Evolutionary conservation across 2,329 filamentous ascomycete genomes (phyloP).

Genomic region (Xylaria sp.): DNA sequence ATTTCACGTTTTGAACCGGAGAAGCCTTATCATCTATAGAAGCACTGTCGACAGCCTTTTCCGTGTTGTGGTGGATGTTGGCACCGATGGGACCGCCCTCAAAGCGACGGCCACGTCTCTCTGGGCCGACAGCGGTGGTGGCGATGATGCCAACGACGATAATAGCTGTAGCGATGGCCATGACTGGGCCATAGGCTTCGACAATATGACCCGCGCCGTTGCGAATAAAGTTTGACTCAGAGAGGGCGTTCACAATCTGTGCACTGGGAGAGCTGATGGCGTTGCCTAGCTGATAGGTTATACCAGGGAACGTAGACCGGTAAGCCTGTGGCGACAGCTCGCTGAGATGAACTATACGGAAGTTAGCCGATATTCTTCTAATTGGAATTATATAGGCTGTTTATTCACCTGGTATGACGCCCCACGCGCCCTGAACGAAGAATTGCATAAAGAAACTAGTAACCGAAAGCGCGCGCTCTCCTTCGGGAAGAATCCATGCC

Average conservation of each 20-base stretch:
- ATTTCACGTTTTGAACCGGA: slow-evolving; percentile 31
- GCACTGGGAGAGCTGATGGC: slow-evolving; percentile 78
- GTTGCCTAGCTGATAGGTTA: slow-evolving; percentile 80
- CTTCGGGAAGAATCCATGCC: slow-evolving; percentile 75
- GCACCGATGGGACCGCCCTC: slow-evolving; percentile 66
- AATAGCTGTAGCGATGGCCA: slow-evolving; percentile 81
- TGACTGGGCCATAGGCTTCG: slow-evolving; percentile 78
- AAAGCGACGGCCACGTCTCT: slow-evolving; percentile 78
- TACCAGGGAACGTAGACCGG: slow-evolving; percentile 76
- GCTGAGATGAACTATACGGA: slow-evolving; percentile 68
- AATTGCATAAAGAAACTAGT: slow-evolving; percentile 77
- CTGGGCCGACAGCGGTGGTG: slow-evolving; percentile 76
- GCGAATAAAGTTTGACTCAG: slow-evolving; percentile 70
- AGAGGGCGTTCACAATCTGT: slow-evolving; percentile 81
- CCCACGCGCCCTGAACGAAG: slow-evolving; percentile 74
- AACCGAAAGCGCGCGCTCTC: slow-evolving; percentile 68
- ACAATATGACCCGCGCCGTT: slow-evolving; percentile 65
- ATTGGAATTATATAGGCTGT: neutral
- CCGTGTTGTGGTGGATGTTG: slow-evolving; percentile 46
- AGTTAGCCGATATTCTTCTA: slow-evolving; percentile 14
- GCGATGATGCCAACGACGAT: slow-evolving; percentile 76
- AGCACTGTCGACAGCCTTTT: slow-evolving; percentile 44
- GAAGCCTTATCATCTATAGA: slow-evolving; percentile 45
- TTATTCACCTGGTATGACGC: slow-evolving; percentile 67
- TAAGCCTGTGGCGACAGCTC: slow-evolving; percentile 77